These are phyloP conservation scores for Cylindrotheca fusiformis DNA, from an alignment of 108 stramenopile genomes.

Conservation along the genomic window DNA sequence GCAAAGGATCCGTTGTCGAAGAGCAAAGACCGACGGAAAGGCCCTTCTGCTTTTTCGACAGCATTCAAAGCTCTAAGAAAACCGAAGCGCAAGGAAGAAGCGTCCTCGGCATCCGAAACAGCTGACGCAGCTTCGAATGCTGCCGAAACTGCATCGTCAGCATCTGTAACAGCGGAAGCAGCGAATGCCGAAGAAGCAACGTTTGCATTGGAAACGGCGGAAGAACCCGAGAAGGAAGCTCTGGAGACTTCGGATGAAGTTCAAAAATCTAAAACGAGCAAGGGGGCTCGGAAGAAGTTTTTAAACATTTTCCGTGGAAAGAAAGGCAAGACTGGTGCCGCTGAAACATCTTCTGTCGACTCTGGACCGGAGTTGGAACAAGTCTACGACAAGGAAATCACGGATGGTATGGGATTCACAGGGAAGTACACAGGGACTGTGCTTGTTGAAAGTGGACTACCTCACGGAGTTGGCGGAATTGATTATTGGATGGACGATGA, in stretches of 20 bases:
- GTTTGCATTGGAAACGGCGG: background rate
- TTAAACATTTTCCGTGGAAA: background rate
- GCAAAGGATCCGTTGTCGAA: too few relatives aligned
- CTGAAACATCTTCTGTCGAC: background rate
- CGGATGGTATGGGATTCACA: background rate
- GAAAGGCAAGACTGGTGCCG: background rate
- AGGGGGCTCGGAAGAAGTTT: too few relatives aligned
- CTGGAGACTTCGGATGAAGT: too few relatives aligned
- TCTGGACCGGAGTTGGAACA: background rate
- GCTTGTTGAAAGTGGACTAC: background rate
- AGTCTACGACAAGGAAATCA: background rate
- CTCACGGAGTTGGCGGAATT: background rate
- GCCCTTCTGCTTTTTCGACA: background rate
- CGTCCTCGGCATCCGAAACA: too few relatives aligned
- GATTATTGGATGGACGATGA: background rate
- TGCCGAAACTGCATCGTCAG: too few relatives aligned
- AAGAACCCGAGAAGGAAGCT: background rate
- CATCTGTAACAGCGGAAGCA: too few relatives aligned
- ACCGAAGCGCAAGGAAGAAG: background rate
- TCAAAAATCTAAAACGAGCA: too few relatives aligned
- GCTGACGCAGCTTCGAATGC: too few relatives aligned
- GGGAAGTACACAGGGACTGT: conserved; percentile 9
- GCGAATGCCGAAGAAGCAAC: background rate
- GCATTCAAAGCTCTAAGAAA: background rate
- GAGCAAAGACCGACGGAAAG: background rate